Percentiles rank a stretch among this genome's conserved stretches.
These are phyloP conservation scores for Parastagonospora nodorum DNA, from an alignment of 2,329 filamentous ascomycete genomes.

Conservation along the genomic window DNA sequence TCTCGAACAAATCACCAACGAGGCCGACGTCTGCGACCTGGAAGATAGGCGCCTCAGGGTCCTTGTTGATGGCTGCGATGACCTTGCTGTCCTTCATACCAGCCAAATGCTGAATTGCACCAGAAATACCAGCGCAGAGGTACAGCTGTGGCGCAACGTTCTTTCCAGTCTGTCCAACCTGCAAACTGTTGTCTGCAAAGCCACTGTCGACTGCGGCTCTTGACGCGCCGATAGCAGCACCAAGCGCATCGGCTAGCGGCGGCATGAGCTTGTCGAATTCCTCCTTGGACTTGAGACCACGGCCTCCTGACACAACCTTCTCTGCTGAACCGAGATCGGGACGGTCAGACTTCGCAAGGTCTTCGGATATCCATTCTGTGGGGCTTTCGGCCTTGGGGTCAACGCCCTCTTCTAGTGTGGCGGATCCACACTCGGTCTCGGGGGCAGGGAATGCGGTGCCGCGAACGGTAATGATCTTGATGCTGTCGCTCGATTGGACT, in stretches of 20 bases:
- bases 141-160: slow-evolving; percentile 97
- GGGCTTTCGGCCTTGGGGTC: slow-evolving; percentile 77
- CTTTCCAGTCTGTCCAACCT: slow-evolving; percentile 98
- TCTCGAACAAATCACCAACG: slow-evolving; percentile 93
- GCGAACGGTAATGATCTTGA: slow-evolving; percentile 90
- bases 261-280: slow-evolving; percentile 94
- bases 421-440: slow-evolving; percentile 72
- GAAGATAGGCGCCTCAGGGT: slow-evolving; percentile 95
- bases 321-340: slow-evolving; percentile 90
- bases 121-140: slow-evolving; percentile 92
- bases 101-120: slow-evolving; percentile 95
- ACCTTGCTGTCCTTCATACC: slow-evolving; percentile 99
- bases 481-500: slow-evolving; percentile 82
- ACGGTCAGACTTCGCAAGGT: slow-evolving; percentile 89
- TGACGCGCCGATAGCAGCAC: slow-evolving; percentile 94
- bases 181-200: slow-evolving; percentile 96
- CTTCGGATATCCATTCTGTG: slow-evolving; percentile 91
- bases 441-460: slow-evolving; percentile 88
- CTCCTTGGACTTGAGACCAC: slow-evolving; percentile 96
- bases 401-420: slow-evolving; percentile 76
- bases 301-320: slow-evolving; percentile 89
- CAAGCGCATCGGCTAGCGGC: slow-evolving; percentile 87
- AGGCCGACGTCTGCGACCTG: slow-evolving; percentile 96
- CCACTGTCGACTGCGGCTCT: slow-evolving; percentile 95
- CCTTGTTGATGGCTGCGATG: slow-evolving; percentile 98